Percentiles rank a stretch among this genome's conserved stretches.
These are phyloP conservation scores for Trypanosoma boissoni DNA, from an alignment of 208 protist species.

Conservation along the genomic window DNA sequence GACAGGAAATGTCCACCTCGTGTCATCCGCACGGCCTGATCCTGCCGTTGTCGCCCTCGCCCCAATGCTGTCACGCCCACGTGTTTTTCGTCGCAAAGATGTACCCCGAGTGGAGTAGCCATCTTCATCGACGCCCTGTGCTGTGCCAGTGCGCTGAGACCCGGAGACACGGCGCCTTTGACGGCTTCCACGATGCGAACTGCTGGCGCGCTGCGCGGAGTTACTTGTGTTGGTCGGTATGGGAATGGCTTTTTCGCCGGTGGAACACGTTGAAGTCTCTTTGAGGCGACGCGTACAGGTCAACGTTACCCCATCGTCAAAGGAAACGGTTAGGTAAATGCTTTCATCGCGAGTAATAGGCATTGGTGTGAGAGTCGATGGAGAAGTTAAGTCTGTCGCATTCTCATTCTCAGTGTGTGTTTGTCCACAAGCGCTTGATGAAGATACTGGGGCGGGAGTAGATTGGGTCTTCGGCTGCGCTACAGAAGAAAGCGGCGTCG, in stretches of 20 bases:
- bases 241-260: neutral
- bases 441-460: neutral
- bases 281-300: conserved; percentile 38
- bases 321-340: conserved; percentile 45
- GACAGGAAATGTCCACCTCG: conserved; percentile 14
- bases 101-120: neutral
- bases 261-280: neutral
- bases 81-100: neutral
- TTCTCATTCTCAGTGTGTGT: no score
- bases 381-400: no score
- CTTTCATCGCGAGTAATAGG: conserved; percentile 13
- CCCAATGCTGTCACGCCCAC: neutral
- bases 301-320: conserved; percentile 70
- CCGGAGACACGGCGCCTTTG: neutral
- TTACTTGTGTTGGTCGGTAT: neutral
- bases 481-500: neutral
- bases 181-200: neutral
- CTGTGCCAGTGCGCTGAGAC: neutral
- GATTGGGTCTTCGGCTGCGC: neutral
- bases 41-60: neutral
- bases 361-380: neutral
- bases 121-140: neutral
- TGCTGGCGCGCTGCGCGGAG: neutral
- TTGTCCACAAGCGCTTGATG: no score
- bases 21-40: neutral